Evolutionary conservation across 129 eudicot genomes (phyloP).

Genomic region (Flaveria trinervia): DNA sequence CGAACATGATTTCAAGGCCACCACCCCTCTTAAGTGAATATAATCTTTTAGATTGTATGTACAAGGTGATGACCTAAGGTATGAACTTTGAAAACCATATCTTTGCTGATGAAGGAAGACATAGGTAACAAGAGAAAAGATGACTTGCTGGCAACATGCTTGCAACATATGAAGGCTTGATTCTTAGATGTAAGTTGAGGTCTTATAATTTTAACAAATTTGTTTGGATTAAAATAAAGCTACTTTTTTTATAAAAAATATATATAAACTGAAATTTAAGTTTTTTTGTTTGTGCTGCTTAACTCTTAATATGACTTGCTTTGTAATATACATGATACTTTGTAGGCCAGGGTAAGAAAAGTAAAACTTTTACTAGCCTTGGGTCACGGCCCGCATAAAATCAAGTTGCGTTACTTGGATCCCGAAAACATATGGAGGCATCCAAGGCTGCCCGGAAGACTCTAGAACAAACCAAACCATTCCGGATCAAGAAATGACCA

Average conservation of each 20-base stretch:
- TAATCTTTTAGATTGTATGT: constrained; percentile 87
- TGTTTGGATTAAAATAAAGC: neutral
- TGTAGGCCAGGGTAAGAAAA: constrained; percentile 75
- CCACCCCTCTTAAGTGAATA: constrained; percentile 98
- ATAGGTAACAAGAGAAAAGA: constrained; percentile 73
- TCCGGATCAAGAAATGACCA: too few species aligned
- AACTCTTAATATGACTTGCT: neutral
- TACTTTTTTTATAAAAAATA: neutral
- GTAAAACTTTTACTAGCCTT: constrained; percentile 79
- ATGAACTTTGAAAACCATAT: constrained; percentile 92
- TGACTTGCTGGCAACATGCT: constrained; percentile 72
- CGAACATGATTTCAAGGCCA: constrained; percentile 61
- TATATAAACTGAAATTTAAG: neutral
- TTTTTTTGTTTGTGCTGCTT: neutral
- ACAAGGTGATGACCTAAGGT: constrained; percentile 70
- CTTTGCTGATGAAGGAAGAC: constrained; percentile 41
- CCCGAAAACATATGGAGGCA: too few species aligned
- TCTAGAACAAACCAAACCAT: too few species aligned
- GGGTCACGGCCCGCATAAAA: neutral
- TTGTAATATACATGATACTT: constrained; percentile 13
- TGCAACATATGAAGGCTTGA: constrained; percentile 84
- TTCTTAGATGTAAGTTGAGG: constrained; percentile 69
- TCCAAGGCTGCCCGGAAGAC: too few species aligned
- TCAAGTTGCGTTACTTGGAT: too few species aligned
- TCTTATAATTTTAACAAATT: constrained; percentile 10